Percentiles rank a stretch among this genome's conserved stretches.
phyloP scores from a whole-genome alignment of 345 rosid species.

The Hypericum androsaemum region DNA sequence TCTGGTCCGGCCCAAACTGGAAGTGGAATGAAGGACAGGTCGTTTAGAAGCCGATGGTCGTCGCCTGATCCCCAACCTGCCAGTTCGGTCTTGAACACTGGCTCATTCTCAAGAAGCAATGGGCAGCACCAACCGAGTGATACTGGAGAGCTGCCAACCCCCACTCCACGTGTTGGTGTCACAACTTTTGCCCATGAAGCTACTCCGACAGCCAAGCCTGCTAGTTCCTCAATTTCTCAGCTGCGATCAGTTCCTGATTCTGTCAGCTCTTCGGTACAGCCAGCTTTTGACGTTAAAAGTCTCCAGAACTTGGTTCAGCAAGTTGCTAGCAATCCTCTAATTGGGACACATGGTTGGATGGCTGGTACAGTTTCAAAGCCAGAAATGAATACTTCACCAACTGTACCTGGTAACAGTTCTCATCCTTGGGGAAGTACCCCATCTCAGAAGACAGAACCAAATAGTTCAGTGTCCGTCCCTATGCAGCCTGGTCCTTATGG shows the following conservation, averaged over 20 bases:
- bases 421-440: conserved; percentile 46
- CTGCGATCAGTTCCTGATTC: conserved; percentile 12
- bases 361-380: conserved; percentile 33
- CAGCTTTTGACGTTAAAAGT: conserved; percentile 29
- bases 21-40: conserved; percentile 29
- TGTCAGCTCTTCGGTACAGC: conserved; percentile 17
- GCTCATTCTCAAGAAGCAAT: conserved; percentile 20
- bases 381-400: conserved; percentile 24
- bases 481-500: conserved; percentile 28
- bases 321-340: conserved; percentile 21
- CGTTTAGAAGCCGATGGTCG: conserved; percentile 58
- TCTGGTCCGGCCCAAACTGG: conserved; percentile 45
- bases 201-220: conserved; percentile 30
- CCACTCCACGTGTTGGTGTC: conserved; percentile 13
- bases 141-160: conserved; percentile 19
- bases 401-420: conserved; percentile 30
- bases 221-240: conserved; percentile 31
- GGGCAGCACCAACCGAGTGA: conserved; percentile 19
- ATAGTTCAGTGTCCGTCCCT: conserved; percentile 15
- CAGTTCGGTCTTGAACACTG: conserved; percentile 22
- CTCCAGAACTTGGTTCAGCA: conserved; percentile 46
- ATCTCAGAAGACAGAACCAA: conserved; percentile 32
- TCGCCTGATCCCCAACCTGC: conserved; percentile 39
- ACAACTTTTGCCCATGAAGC: conserved; percentile 22
- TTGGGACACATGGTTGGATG: conserved; percentile 33